These are phyloP conservation scores for Paracoccidioides lutzii DNA, from an alignment of 2,329 filamentous ascomycete species.

Conservation along the genomic window DNA sequence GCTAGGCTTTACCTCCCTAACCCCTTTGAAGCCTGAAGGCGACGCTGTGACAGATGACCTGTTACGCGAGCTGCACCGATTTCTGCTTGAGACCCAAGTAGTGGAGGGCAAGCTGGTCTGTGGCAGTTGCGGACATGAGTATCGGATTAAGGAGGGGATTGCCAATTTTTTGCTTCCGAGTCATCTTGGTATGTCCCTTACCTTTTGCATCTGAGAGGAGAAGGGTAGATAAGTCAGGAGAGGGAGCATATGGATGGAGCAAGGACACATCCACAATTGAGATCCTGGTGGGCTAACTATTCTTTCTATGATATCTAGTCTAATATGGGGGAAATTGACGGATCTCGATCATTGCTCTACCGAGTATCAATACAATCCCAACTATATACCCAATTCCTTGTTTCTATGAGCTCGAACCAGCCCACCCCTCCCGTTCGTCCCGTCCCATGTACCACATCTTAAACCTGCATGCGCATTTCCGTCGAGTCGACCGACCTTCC, in stretches of 20 bases:
- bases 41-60: slow-evolving; percentile 53
- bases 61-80: slow-evolving; percentile 62
- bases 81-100: slow-evolving; percentile 83
- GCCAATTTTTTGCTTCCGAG: slow-evolving; percentile 90
- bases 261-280: background rate
- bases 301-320: background rate
- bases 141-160: slow-evolving; percentile 88
- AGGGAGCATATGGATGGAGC: background rate
- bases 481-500: too few relatives aligned
- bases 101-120: slow-evolving; percentile 81
- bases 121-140: slow-evolving; percentile 84
- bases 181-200: slow-evolving; percentile 50
- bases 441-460: too few relatives aligned
- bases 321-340: background rate
- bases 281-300: background rate
- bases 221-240: background rate
- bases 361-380: background rate
- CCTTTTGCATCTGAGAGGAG: background rate
- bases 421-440: too few relatives aligned
- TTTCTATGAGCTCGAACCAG: too few relatives aligned
- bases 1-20: slow-evolving; percentile 68
- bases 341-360: background rate
- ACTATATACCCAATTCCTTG: background rate
- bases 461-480: too few relatives aligned
- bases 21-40: slow-evolving; percentile 49